phyloP scores from a whole-genome alignment of 306 rosid genomes.

The Cotoneaster glaucophyllus region DNA sequence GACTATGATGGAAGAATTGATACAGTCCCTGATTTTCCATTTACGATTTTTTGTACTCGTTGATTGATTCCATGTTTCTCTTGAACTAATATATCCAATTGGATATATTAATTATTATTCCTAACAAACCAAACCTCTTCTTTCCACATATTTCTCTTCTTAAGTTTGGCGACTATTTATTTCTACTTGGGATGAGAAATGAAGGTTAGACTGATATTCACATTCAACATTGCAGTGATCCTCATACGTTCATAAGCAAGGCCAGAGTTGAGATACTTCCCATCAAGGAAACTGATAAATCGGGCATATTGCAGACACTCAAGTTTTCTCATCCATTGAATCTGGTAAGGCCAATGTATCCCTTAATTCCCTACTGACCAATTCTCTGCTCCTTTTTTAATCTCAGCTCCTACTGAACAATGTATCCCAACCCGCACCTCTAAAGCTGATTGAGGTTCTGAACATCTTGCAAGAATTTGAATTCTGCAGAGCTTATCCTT shows the following conservation, averaged over 20 bases:
- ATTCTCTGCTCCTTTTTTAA: no score
- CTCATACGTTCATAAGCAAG: slow-evolving; percentile 7
- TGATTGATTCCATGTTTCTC: background rate
- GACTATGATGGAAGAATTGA: background rate
- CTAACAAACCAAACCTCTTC: background rate
- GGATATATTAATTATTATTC: background rate
- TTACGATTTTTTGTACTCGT: background rate
- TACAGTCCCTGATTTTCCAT: background rate
- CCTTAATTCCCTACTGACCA: no score
- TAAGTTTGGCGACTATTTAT: background rate
- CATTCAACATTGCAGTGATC: slow-evolving; percentile 14
- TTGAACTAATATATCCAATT: background rate
- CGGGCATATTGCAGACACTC: slow-evolving; percentile 13
- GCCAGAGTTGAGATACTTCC: background rate
- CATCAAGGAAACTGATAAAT: slow-evolving; percentile 1
- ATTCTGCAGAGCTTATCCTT: background rate
- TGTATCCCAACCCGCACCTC: background rate
- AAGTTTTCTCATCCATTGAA: slow-evolving; percentile 3
- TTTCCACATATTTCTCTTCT: background rate
- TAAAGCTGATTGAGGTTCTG: background rate
- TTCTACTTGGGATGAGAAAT: background rate
- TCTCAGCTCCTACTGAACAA: no score
- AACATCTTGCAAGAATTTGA: background rate
- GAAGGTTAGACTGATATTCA: background rate
- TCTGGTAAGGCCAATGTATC: slow-evolving; percentile 20